Base-by-base conservation (phyloP, 1,284 basidiomycete genomes). In the Mycena citricolor region DNA sequence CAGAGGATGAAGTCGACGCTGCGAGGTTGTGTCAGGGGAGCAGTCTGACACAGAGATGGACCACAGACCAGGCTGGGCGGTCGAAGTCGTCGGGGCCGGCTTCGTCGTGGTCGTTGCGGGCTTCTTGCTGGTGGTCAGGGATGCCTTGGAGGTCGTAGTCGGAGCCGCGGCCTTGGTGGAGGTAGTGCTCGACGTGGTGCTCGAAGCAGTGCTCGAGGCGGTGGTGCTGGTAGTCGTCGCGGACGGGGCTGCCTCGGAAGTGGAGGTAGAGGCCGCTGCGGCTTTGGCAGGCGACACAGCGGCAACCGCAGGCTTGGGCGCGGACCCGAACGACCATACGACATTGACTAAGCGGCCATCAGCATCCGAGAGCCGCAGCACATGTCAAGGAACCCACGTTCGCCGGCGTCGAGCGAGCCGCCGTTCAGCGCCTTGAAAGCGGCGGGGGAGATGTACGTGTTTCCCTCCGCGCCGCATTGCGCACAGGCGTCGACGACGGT, bases 401-500 rank as follows among this genome's bases (percentile, higher is more conserved):
- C 29, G 17, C 54, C 54, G 13, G 33, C 46, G 30, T 49, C 54
- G 24, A 56, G 47, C 16, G 46, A 44, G n/a, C 49, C 48, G n/a
- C 31, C 49, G 11, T 14, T 44, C 19, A 56, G 49, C 8, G 49
- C 52, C 33, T 48, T 19, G 49, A 56, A 56, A 3, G 54, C 54
- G 6, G 49, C 41, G 5, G 47, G 30, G n/a, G 54, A 56, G 17
- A 56, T 29, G 21, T 56, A 56, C 1, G 54, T 38, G 19, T 51
- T 45, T 6, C 46, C 49, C 12, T 23, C 17, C 1, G 5, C 39
- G 17, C 46, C 51, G 24, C 53, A 54, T 2, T 47, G 31, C 4
- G 42, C 8, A 42, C 53, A 54, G 3, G 47, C 39, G 32, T 56
- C 54, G 5, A 47, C 47, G 42, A 56, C 47, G 23, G 52, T 56